Percentiles rank a stretch among this genome's conserved stretches.
Evolutionary conservation across 1,139 yeast species (phyloP).

Genomic region (Maudiozyma humilis): DNA sequence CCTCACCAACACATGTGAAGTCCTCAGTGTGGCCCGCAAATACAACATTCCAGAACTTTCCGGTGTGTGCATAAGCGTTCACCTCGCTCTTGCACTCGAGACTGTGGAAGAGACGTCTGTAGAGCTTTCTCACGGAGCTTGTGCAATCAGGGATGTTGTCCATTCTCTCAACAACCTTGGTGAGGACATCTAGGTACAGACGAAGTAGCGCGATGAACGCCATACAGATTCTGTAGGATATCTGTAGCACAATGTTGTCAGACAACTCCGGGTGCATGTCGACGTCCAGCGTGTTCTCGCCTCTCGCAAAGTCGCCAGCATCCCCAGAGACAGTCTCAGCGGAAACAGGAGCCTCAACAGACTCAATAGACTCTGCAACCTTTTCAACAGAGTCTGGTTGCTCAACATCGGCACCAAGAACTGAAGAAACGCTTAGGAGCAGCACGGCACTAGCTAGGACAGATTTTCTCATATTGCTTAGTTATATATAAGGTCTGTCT

Average conservation of each 20-base stretch:
- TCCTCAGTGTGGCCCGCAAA: constrained; percentile 1
- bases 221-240: constrained; percentile 2
- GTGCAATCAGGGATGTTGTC: constrained; percentile 2
- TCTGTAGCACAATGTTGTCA: not conserved
- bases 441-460: not conserved
- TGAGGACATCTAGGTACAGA: constrained; percentile 1
- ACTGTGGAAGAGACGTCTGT: not conserved
- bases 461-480: constrained; percentile 3
- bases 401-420: not conserved
- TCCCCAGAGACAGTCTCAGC: not conserved
- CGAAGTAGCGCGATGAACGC: constrained; percentile 2
- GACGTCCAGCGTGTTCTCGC: not conserved
- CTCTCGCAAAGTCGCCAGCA: not conserved
- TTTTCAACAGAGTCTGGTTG: too few relatives aligned
- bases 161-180: constrained; percentile 2
- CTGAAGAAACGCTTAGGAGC: constrained; percentile 1
- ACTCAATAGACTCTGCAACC: too few relatives aligned
- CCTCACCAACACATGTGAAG: constrained; percentile 1
- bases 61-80: not conserved
- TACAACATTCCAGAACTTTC: constrained; percentile 3
- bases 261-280: constrained; percentile 1
- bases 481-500: too few relatives aligned
- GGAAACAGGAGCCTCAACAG: too few relatives aligned
- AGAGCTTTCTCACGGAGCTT: not conserved
- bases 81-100: constrained; percentile 2